Evolutionary conservation across 768 basidiomycete genomes (phyloP).

Genomic region (Podaxis carcinomalis): DNA sequence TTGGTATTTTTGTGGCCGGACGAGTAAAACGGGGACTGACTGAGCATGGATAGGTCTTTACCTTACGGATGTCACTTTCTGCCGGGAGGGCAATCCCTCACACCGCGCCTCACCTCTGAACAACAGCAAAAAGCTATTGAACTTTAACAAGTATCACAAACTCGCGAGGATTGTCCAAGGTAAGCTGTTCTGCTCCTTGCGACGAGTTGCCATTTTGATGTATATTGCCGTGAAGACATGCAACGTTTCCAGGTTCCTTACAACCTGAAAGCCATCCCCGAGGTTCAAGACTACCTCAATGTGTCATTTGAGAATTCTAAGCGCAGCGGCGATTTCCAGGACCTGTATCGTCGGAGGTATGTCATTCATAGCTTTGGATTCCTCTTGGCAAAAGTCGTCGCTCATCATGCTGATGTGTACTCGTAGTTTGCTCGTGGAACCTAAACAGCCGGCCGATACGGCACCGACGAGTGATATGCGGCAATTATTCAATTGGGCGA

Average conservation of each 20-base stretch:
- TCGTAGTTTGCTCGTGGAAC: slow-evolving; percentile 74
- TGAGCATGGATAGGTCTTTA: slow-evolving; percentile 55
- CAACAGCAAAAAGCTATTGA: slow-evolving; percentile 76
- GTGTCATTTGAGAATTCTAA: slow-evolving; percentile 71
- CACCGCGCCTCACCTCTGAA: slow-evolving; percentile 75
- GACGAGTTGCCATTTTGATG: slow-evolving; percentile 17
- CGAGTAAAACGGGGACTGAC: neutral
- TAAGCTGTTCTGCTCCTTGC: slow-evolving; percentile 19
- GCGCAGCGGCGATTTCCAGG: slow-evolving; percentile 78
- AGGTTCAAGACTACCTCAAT: slow-evolving; percentile 78
- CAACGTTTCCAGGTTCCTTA: slow-evolving; percentile 88
- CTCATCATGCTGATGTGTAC: slow-evolving; percentile 8
- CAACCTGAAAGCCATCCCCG: slow-evolving; percentile 83
- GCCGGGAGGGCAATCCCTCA: slow-evolving; percentile 90
- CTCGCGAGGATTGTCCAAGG: slow-evolving; percentile 83
- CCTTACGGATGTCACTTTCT: slow-evolving; percentile 92
- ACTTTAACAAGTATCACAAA: slow-evolving; percentile 96
- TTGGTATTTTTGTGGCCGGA: slow-evolving; percentile 23
- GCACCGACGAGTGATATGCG: slow-evolving; percentile 66
- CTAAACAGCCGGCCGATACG: slow-evolving; percentile 72
- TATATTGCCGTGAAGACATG: slow-evolving; percentile 52
- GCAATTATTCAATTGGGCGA: slow-evolving; percentile 77
- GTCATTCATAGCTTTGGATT: slow-evolving; percentile 17
- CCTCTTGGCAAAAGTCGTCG: neutral
- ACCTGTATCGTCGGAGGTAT: slow-evolving; percentile 82